Conservation (phyloP, 2,329 filamentous ascomycete species). For the Penicillium sp. region DNA sequence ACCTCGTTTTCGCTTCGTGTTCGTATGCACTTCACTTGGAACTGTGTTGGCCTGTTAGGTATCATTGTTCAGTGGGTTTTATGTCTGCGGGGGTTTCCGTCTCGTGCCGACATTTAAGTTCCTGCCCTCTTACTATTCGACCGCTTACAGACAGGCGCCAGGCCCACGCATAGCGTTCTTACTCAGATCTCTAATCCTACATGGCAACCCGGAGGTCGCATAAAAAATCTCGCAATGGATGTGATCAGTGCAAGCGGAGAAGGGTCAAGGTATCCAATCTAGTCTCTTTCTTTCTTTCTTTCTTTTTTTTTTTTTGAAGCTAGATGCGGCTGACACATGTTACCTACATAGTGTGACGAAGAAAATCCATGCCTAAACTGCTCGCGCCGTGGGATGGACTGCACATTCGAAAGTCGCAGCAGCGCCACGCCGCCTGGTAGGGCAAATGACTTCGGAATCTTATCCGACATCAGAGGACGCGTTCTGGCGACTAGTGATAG, state of each 20-base stretch:
- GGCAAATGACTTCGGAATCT: slow-evolving; percentile 16
- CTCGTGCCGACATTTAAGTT: background rate
- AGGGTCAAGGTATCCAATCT: slow-evolving; percentile 6
- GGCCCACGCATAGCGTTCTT: background rate
- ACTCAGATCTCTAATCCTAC: background rate
- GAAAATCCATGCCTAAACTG: slow-evolving; percentile 33
- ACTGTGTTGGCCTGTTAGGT: background rate
- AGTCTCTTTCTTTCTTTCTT: background rate
- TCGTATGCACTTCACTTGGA: background rate
- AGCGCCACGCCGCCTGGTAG: slow-evolving; percentile 1
- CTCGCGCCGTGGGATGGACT: slow-evolving; percentile 28
- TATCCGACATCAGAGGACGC: background rate
- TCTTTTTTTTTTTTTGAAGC: too few relatives aligned
- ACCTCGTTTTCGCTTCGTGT: slow-evolving; percentile 5
- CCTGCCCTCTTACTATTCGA: background rate
- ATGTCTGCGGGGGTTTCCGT: background rate
- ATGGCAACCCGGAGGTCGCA: slow-evolving; percentile 6
- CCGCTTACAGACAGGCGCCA: background rate
- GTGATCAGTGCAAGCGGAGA: slow-evolving; percentile 10
- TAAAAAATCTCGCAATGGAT: slow-evolving; percentile 15
- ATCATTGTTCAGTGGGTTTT: background rate
- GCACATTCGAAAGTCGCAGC: slow-evolving; percentile 13
- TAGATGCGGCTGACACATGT: background rate
- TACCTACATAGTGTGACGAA: slow-evolving; percentile 31
- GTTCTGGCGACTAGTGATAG: background rate